These are phyloP conservation scores for Rosa persica DNA, from an alignment of 306 rosid genomes.

Conservation along the genomic window DNA sequence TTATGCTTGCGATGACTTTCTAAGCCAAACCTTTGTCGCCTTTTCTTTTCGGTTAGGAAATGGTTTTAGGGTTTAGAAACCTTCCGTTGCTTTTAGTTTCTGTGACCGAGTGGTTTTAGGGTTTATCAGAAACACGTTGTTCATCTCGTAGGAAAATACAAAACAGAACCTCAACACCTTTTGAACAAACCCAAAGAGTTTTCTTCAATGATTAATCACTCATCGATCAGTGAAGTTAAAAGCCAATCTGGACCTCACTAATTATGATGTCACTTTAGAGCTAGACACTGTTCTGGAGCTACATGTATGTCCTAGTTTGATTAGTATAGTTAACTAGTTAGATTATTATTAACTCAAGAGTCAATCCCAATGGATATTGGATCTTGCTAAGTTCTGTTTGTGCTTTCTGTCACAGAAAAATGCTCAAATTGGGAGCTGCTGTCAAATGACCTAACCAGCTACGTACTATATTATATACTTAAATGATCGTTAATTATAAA, in stretches of 20 bases:
- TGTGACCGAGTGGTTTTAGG: neutral
- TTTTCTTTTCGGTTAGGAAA: neutral
- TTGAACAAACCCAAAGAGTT: neutral
- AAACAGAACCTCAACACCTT: neutral
- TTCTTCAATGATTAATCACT: neutral
- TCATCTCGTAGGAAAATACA: neutral
- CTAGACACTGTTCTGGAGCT: conserved; percentile 9
- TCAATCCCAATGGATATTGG: neutral
- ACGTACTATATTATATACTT: neutral
- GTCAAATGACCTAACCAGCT: conserved; percentile 7
- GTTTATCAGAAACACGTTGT: neutral
- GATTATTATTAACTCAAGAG: neutral
- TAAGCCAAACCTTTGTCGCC: neutral
- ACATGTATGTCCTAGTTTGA: neutral
- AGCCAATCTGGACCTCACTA: conserved; percentile 19
- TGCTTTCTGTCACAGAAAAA: conserved; percentile 13
- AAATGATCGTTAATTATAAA: neutral
- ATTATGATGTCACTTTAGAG: neutral
- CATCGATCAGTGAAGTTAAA: neutral
- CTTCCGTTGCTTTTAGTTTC: neutral
- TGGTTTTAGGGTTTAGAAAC: neutral
- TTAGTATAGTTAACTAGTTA: neutral
- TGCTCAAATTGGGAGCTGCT: conserved; percentile 31
- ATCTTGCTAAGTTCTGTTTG: conserved; percentile 3
- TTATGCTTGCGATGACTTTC: no score